phyloP scores from a whole-genome alignment of 306 rosid genomes.

The Dicorynia guianensis region DNA sequence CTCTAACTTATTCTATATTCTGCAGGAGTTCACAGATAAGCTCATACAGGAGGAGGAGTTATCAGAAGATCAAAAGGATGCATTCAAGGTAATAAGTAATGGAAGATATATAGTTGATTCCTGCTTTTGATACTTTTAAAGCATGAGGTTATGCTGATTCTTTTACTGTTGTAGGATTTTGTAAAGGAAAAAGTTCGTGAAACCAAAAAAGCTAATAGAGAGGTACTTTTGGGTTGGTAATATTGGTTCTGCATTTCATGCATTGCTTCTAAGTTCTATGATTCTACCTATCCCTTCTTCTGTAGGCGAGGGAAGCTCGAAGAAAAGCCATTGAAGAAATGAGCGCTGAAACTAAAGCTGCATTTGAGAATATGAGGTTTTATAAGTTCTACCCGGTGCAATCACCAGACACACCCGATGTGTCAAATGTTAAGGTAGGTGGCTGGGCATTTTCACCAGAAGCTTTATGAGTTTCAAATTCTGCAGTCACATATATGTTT shows the following conservation, averaged over 20 bases:
- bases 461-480: not conserved
- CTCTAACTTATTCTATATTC: slow-evolving; percentile 34
- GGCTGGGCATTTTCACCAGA: slow-evolving; percentile 6
- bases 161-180: slow-evolving; percentile 62
- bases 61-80: slow-evolving; percentile 68
- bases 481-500: not conserved
- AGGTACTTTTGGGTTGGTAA: slow-evolving; percentile 50
- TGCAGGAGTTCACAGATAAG: slow-evolving; percentile 80
- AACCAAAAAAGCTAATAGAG: slow-evolving; percentile 74
- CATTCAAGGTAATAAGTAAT: slow-evolving; percentile 65
- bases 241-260: slow-evolving; percentile 24
- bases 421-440: slow-evolving; percentile 75
- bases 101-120: slow-evolving; percentile 4
- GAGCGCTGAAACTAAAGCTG: slow-evolving; percentile 76
- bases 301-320: slow-evolving; percentile 85
- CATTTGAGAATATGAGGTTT: slow-evolving; percentile 76
- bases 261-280: not conserved
- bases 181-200: slow-evolving; percentile 83
- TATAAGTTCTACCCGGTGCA: slow-evolving; percentile 85
- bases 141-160: not conserved
- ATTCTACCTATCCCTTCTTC: slow-evolving; percentile 13
- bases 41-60: slow-evolving; percentile 75
- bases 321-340: slow-evolving; percentile 75
- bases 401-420: slow-evolving; percentile 76
- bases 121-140: not conserved